Evolutionary conservation across 2,329 filamentous ascomycete species (phyloP), one percentile per base, ranked within the genome.

Genomic region (Myriosclerotinia scirpicola): DNA sequence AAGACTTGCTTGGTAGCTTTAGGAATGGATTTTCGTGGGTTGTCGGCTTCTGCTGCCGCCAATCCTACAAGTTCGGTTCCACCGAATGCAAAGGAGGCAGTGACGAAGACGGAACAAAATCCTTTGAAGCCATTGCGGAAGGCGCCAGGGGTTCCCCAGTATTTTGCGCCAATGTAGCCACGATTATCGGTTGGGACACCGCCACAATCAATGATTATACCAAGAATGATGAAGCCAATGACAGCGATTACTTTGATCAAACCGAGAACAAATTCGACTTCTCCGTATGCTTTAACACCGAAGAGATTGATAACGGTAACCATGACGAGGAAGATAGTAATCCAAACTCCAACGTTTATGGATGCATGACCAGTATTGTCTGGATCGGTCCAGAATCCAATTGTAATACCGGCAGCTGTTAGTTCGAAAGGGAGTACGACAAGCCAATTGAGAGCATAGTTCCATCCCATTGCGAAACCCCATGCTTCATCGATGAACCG

Each of bases 381-480:
- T 3, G 69, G 69, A 2, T 85, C 79, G 55, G 87, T 86, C 93
- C 93, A 97, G 75, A 92, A 96, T 34, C 87, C 83, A 65, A 96
- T 88, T 0, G 92, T 96, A 36, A 96, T 86, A 15, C 91, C 90
- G 2, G 92, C 93, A 3, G 92, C 91, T 68, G 96, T 91, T 66
- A 97, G 89, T 78, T 97, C 93, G 63, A 96, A 83, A 0, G 93
- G 93, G 42, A 97, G 78, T 0, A 93, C 87, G 54, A 93, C 84
- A 4, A 96, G 83, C 93, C 93, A 97, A 78, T 96, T 91, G 71
- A 97, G 77, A 3, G 91, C 91, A 76, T 97, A 96, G 74, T 89
- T 96, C 92, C 92, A 96, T 26, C 92, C 93, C 90, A 96, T 95
- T 54, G 92, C 91, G 74, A 96, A 96, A 0, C 93, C 93, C 92